phyloP scores from a whole-genome alignment of 2,329 filamentous ascomycete species.

The Epichloe amarillans region DNA sequence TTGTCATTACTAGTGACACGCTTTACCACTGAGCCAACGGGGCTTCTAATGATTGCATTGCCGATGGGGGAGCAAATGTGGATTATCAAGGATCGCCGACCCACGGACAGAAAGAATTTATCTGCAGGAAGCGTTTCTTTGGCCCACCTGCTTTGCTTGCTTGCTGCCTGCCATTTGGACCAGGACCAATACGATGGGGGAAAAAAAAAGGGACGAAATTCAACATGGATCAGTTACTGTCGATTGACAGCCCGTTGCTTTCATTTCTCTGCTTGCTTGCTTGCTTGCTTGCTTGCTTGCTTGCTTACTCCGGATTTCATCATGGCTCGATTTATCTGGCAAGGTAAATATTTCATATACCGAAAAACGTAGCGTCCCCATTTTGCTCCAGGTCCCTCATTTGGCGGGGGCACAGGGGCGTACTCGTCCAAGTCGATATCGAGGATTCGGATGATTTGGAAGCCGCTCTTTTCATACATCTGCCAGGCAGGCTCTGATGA shows the following conservation, averaged over 20 bases:
- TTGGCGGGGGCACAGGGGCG: slow-evolving; percentile 13
- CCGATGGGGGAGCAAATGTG: background rate
- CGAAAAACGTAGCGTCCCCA: slow-evolving; percentile 22
- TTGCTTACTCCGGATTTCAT: too few species aligned
- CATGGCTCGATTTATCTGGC: background rate
- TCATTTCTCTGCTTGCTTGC: background rate
- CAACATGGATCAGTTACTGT: too few species aligned
- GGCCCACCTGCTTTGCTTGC: background rate
- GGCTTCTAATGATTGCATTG: slow-evolving; percentile 7
- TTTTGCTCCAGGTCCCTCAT: slow-evolving; percentile 12
- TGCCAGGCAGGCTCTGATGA: slow-evolving; percentile 18
- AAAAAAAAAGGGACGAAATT: background rate
- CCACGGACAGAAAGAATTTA: background rate
- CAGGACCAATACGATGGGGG: background rate
- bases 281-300: too few species aligned
- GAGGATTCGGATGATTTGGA: slow-evolving; percentile 15
- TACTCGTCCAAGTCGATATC: slow-evolving; percentile 20
- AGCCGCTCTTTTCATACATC: slow-evolving; percentile 19
- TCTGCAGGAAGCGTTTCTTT: background rate
- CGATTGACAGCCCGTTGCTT: too few species aligned
- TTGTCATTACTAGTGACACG: slow-evolving; percentile 25
- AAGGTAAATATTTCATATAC: slow-evolving; percentile 18
- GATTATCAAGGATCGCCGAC: background rate
- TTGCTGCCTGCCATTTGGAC: background rate
- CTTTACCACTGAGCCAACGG: slow-evolving; percentile 24